Conservation (phyloP, 768 basidiomycete genomes). For the Pleurotus citrinopileatus region DNA sequence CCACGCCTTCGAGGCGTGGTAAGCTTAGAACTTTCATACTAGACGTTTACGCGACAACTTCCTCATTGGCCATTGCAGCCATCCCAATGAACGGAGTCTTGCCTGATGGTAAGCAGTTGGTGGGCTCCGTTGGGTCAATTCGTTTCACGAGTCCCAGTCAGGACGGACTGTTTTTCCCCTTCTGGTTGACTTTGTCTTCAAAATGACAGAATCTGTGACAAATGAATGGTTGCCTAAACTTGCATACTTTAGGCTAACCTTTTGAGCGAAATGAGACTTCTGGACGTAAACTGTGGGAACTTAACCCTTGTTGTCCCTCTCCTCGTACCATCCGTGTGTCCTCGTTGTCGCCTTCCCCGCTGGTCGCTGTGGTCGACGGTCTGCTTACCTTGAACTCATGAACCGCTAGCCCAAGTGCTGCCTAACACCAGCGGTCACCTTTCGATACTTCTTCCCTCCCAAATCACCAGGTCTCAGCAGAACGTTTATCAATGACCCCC, state of each 20-base stretch:
- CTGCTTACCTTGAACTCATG: constrained; percentile 12
- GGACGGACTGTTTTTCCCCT: too few species aligned
- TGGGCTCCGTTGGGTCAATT: too few species aligned
- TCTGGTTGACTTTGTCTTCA: too few species aligned
- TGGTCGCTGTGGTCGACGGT: constrained; percentile 16
- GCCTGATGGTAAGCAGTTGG: too few species aligned
- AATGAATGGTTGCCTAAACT: too few species aligned
- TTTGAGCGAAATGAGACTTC: too few species aligned
- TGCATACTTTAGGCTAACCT: too few species aligned
- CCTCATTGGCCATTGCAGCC: background rate
- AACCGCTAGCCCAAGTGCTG: background rate
- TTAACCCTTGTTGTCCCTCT: background rate
- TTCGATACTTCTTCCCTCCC: background rate
- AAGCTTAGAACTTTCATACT: background rate
- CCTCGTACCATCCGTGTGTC: background rate
- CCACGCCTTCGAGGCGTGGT: background rate
- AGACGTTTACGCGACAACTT: background rate
- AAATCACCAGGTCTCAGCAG: background rate
- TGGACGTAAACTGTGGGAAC: too few species aligned
- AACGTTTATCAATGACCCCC: constrained; percentile 40
- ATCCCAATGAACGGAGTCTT: too few species aligned
- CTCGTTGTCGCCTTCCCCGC: constrained; percentile 9
- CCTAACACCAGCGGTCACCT: background rate
- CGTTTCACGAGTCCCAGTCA: too few species aligned
- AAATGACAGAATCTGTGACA: too few species aligned